Conservation (phyloP, 129 eudicot genomes). For the Escallonia rubra region DNA sequence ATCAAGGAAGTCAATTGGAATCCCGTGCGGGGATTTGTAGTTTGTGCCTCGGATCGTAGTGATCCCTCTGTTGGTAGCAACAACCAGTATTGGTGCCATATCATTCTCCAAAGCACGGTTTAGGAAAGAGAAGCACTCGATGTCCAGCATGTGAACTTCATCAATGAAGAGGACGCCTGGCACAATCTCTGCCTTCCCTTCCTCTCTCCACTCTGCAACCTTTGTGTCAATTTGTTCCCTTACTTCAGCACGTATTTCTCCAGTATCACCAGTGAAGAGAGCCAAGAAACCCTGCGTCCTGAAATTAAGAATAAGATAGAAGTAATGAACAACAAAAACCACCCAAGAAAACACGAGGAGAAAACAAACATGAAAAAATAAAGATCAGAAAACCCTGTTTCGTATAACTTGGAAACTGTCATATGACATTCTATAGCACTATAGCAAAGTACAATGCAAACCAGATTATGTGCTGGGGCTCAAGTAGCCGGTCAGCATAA, state of each 20-base stretch:
- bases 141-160: conserved; percentile 60
- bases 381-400: too few species aligned
- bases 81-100: conserved; percentile 57
- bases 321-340: too few species aligned
- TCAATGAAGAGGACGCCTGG: conserved; percentile 59
- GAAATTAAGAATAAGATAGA: conserved; percentile 3
- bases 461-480: too few species aligned
- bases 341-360: too few species aligned
- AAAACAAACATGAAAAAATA: too few species aligned
- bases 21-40: conserved; percentile 60
- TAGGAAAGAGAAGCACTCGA: conserved; percentile 58
- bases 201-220: conserved; percentile 60
- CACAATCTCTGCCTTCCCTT: conserved; percentile 61
- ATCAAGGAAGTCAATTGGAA: conserved; percentile 52
- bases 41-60: conserved; percentile 57
- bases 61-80: conserved; percentile 57
- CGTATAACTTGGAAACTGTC: too few species aligned
- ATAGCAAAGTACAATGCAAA: too few species aligned
- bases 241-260: conserved; percentile 59
- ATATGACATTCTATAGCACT: too few species aligned
- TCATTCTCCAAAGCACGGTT: conserved; percentile 58
- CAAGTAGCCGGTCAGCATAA: too few species aligned
- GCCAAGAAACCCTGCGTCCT: conserved; percentile 60
- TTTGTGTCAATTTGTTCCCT: conserved; percentile 58
- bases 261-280: conserved; percentile 55